These are phyloP conservation scores for Phellopilus nigrolimitatus DNA, from an alignment of 1,284 basidiomycete genomes.

Conservation along the genomic window DNA sequence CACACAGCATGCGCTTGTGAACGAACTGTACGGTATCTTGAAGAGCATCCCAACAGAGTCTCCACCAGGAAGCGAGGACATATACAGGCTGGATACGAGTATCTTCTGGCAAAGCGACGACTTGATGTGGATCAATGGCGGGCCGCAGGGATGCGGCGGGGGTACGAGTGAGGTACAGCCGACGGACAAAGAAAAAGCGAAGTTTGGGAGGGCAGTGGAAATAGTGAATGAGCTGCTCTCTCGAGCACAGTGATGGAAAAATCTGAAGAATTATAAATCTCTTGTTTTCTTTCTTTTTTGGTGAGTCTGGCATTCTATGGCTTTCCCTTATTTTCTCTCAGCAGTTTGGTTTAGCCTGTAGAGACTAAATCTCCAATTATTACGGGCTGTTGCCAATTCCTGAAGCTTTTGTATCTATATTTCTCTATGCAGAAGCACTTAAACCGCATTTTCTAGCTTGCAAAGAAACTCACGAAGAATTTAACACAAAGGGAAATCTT, in stretches of 20 bases:
- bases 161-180: conserved; percentile 46
- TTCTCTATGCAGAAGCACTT: too few relatives aligned
- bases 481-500: too few relatives aligned
- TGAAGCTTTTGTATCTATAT: too few relatives aligned
- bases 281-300: too few relatives aligned
- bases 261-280: too few relatives aligned
- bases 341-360: too few relatives aligned
- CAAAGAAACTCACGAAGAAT: too few relatives aligned
- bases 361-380: too few relatives aligned
- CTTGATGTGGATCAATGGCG: conserved; percentile 57
- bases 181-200: conserved; percentile 53
- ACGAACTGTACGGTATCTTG: conserved; percentile 54
- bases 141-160: conserved; percentile 52
- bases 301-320: too few relatives aligned
- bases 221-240: conserved; percentile 53
- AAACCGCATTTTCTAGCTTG: too few relatives aligned
- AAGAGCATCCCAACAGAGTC: conserved; percentile 51
- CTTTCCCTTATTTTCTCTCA: too few relatives aligned
- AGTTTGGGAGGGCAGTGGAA: conserved; percentile 63
- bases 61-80: conserved; percentile 59
- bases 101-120: conserved; percentile 58
- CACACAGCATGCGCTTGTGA: conserved; percentile 36
- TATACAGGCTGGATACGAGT: conserved; percentile 64
- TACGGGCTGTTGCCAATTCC: too few relatives aligned
- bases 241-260: conserved; percentile 34